Percentiles rank a stretch among this genome's conserved stretches.
These are phyloP conservation scores for Barnettozyma pratensis DNA, from an alignment of 805 yeast genomes.

Conservation along the genomic window DNA sequence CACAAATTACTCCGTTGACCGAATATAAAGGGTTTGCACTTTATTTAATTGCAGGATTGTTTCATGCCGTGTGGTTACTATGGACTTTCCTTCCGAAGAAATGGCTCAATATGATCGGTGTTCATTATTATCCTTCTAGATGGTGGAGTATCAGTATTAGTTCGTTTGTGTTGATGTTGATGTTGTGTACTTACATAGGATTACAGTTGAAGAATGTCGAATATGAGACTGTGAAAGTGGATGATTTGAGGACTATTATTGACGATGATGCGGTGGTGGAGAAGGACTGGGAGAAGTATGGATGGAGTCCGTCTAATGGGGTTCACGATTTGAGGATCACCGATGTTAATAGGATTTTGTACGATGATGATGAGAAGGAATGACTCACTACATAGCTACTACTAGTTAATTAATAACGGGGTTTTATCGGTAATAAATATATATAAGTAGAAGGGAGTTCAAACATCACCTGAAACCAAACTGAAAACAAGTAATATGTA, in stretches of 20 bases:
- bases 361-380: slow-evolving; percentile 25
- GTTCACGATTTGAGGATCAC: slow-evolving; percentile 81
- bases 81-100: slow-evolving; percentile 75
- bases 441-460: not conserved
- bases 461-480: not conserved
- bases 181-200: slow-evolving; percentile 70
- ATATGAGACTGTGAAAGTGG: slow-evolving; percentile 53
- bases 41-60: slow-evolving; percentile 59
- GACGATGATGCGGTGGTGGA: slow-evolving; percentile 49
- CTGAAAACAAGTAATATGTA: not conserved
- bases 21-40: slow-evolving; percentile 89
- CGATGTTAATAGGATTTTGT: slow-evolving; percentile 61
- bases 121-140: slow-evolving; percentile 77
- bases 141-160: slow-evolving; percentile 90
- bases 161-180: slow-evolving; percentile 57
- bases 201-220: slow-evolving; percentile 75
- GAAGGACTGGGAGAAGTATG: slow-evolving; percentile 29
- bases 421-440: not conserved
- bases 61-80: slow-evolving; percentile 48
- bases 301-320: slow-evolving; percentile 66
- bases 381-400: not conserved
- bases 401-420: too few relatives aligned
- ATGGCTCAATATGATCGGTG: slow-evolving; percentile 46
- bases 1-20: slow-evolving; percentile 49
- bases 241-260: slow-evolving; percentile 57